A percentile compares a stretch with the other conserved stretches of the same genome.
These are phyloP conservation scores for Athelia psychrophila DNA, from an alignment of 1,284 basidiomycete species.

Conservation along the genomic window DNA sequence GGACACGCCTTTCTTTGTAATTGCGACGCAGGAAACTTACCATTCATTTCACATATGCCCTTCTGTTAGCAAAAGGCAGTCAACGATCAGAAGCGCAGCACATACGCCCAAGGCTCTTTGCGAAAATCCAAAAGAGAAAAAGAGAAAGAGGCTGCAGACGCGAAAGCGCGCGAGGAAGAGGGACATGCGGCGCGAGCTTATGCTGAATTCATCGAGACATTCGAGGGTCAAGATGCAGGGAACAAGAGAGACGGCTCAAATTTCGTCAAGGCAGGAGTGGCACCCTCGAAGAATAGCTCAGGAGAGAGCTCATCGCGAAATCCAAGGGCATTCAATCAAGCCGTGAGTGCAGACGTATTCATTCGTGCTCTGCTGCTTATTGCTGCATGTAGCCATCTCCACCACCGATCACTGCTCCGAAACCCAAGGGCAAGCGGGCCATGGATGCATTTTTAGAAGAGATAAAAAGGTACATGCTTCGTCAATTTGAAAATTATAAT, in stretches of 20 bases:
- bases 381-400: constrained; percentile 48
- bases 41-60: constrained; percentile 35
- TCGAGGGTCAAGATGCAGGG: constrained; percentile 68
- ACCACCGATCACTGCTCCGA: constrained; percentile 39
- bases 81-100: constrained; percentile 74
- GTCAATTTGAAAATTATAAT: constrained; percentile 2
- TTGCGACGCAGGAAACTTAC: constrained; percentile 52
- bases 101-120: constrained; percentile 71
- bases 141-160: constrained; percentile 86
- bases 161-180: constrained; percentile 82
- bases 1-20: constrained; percentile 61
- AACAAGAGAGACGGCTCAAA: constrained; percentile 52
- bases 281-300: constrained; percentile 31
- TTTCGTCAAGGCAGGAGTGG: constrained; percentile 69
- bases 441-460: constrained; percentile 95
- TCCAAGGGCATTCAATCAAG: constrained; percentile 29
- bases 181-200: constrained; percentile 77
- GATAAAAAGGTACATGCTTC: constrained; percentile 72
- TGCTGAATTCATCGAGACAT: constrained; percentile 84
- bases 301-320: constrained; percentile 23
- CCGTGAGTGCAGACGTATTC: constrained; percentile 16
- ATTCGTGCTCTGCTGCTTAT: neutral
- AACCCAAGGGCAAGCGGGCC: constrained; percentile 85
- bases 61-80: constrained; percentile 65
- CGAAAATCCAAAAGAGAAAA: constrained; percentile 81